Percentiles rank a stretch among this genome's conserved stretches.
Evolutionary conservation across 495 filamentous ascomycete genomes (phyloP).

Genomic region (Penicillium angulare): DNA sequence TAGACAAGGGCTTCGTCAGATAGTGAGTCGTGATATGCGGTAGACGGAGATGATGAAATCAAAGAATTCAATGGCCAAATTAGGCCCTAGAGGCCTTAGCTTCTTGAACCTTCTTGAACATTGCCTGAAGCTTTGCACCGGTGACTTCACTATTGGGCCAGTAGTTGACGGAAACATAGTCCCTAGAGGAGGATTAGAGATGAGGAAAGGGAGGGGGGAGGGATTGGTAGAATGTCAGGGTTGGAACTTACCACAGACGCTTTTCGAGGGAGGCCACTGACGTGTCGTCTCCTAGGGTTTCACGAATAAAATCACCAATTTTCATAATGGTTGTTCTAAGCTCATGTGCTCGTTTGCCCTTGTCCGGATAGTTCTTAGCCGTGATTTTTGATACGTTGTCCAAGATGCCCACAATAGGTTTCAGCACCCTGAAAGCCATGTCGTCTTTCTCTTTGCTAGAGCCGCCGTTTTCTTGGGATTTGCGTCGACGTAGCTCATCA

Average conservation of each 20-base stretch:
- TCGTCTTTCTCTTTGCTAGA: conserved; percentile 46
- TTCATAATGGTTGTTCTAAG: conserved; percentile 45
- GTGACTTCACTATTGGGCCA: conserved; percentile 52
- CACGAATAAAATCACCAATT: conserved; percentile 49
- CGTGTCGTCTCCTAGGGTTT: conserved; percentile 32
- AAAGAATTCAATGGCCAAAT: conserved; percentile 19
- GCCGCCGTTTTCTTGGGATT: conserved; percentile 40
- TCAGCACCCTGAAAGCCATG: conserved; percentile 57
- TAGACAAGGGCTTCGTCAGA: not conserved
- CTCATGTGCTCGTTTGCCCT: conserved; percentile 53
- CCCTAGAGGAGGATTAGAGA: conserved; percentile 30
- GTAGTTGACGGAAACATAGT: conserved; percentile 45
- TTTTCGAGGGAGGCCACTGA: conserved; percentile 40
- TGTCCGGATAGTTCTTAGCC: conserved; percentile 59
- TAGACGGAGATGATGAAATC: not conserved
- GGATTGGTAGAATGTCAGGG: not conserved
- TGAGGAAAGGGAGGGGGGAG: not conserved
- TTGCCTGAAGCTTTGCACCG: conserved; percentile 44
- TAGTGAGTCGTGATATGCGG: not conserved
- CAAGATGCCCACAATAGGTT: conserved; percentile 59
- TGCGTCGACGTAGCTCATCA: conserved; percentile 44
- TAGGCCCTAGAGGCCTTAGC: conserved; percentile 25
- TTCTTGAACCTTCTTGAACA: conserved; percentile 48
- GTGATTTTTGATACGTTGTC: conserved; percentile 59
- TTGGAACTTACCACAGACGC: conserved; percentile 45